A percentile compares a stretch with the other conserved stretches of the same genome.
phyloP scores from a whole-genome alignment of 768 basidiomycete genomes.

The Fomitopsis pulvina region DNA sequence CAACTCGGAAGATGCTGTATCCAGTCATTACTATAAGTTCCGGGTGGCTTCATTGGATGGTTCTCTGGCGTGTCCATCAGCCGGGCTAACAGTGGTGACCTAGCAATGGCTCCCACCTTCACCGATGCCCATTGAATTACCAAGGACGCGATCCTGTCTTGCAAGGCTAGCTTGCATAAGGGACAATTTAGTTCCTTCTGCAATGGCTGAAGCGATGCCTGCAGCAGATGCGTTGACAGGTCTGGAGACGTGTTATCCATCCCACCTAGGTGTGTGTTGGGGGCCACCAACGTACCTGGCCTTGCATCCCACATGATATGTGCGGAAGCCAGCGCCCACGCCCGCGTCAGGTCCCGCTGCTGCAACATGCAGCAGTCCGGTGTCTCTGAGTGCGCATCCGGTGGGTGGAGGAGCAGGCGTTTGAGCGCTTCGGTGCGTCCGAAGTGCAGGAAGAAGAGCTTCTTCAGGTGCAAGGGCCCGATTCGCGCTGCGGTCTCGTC shows the following conservation, averaged over 20 bases:
- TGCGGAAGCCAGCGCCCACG: slow-evolving; percentile 24
- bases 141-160: not conserved
- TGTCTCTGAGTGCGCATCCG: slow-evolving; percentile 18
- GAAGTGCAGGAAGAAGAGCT: slow-evolving; percentile 32
- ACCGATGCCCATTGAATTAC: not conserved
- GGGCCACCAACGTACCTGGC: slow-evolving; percentile 20
- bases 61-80: too few species aligned
- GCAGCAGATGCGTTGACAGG: slow-evolving; percentile 62
- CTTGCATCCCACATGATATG: slow-evolving; percentile 22
- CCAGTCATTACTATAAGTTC: too few species aligned
- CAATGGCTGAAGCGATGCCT: slow-evolving; percentile 63
- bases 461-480: slow-evolving; percentile 34
- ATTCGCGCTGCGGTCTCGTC: slow-evolving; percentile 32
- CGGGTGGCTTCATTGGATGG: too few species aligned
- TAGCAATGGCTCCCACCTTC: too few species aligned
- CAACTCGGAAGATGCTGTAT: too few species aligned
- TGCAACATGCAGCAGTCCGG: slow-evolving; percentile 12
- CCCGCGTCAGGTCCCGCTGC: slow-evolving; percentile 20
- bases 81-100: too few species aligned
- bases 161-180: slow-evolving; percentile 37
- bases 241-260: slow-evolving; percentile 33
- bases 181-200: slow-evolving; percentile 64
- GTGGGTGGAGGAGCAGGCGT: slow-evolving; percentile 18
- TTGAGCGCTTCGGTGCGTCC: slow-evolving; percentile 29
- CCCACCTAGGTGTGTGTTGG: not conserved